Evolutionary conservation across 768 basidiomycete species (phyloP).

Genomic region (Tylopilus sp.): DNA sequence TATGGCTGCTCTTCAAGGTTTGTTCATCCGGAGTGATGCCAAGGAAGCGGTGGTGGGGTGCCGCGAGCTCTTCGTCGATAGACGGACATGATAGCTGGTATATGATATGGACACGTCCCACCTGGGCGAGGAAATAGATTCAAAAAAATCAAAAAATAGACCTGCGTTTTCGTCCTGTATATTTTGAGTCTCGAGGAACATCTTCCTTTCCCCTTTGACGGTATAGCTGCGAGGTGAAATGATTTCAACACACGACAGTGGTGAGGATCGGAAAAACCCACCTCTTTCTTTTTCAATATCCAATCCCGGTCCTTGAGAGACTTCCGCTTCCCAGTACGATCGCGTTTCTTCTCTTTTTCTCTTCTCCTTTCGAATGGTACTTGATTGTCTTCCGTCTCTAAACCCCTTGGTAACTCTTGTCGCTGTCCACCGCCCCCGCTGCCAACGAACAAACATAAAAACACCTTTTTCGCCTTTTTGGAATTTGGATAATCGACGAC

Average conservation of each 20-base stretch:
- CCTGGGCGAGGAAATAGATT: constrained; percentile 3
- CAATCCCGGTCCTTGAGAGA: constrained; percentile 77
- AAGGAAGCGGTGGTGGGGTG: constrained; percentile 51
- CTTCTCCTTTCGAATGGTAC: constrained; percentile 77
- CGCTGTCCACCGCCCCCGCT: constrained; percentile 54
- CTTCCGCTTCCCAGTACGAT: constrained; percentile 67
- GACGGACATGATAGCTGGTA: constrained; percentile 22
- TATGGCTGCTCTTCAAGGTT: constrained; percentile 95
- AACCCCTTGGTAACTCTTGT: constrained; percentile 70
- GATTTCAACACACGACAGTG: constrained; percentile 1
- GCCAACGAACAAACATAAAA: constrained; percentile 89
- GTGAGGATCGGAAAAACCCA: constrained; percentile 30
- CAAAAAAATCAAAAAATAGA: constrained; percentile 73
- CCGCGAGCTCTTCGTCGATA: constrained; percentile 38
- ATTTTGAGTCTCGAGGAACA: constrained; percentile 85
- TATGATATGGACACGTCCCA: constrained; percentile 6
- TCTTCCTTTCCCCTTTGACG: constrained; percentile 80
- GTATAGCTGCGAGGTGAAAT: constrained; percentile 53
- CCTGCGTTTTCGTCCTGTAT: constrained; percentile 87
- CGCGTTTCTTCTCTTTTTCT: constrained; percentile 56
- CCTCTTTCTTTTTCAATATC: constrained; percentile 98
- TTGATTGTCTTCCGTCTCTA: constrained; percentile 65
- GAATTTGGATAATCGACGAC: constrained; percentile 98
- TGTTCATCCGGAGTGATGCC: constrained; percentile 79
- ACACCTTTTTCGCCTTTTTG: constrained; percentile 93